Evolutionary conservation across 495 filamentous ascomycete genomes (phyloP).

Genomic region (Cairneyella variabilis): DNA sequence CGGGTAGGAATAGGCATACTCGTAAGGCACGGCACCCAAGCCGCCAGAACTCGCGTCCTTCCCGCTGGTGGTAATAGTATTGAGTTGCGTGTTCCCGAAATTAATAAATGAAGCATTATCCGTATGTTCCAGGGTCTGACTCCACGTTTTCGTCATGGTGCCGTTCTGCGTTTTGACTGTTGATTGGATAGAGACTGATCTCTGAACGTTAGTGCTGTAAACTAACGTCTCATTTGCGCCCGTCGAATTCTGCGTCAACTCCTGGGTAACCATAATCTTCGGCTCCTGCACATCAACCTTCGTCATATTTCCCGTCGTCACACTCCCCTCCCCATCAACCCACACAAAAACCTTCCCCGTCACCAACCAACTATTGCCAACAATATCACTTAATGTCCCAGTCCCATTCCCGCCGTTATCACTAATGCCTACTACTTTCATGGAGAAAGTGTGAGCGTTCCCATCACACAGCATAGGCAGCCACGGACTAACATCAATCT

Average conservation of each 20-base stretch:
- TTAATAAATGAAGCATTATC: slow-evolving; percentile 54
- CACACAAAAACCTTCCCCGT: slow-evolving; percentile 84
- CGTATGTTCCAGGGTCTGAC: slow-evolving; percentile 53
- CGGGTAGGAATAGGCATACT: slow-evolving; percentile 57
- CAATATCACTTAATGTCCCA: slow-evolving; percentile 48
- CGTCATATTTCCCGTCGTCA: slow-evolving; percentile 43
- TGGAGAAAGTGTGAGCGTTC: slow-evolving; percentile 61
- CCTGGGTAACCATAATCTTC: slow-evolving; percentile 31
- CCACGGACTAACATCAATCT: slow-evolving; percentile 81
- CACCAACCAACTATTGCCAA: slow-evolving; percentile 72
- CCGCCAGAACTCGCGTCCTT: slow-evolving; percentile 39
- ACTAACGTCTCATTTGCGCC: slow-evolving; percentile 56
- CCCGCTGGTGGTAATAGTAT: slow-evolving; percentile 57
- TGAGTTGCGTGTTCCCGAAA: slow-evolving; percentile 58
- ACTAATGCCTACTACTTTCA: slow-evolving; percentile 63
- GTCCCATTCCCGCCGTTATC: slow-evolving; percentile 36
- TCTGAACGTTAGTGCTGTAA: slow-evolving; percentile 54
- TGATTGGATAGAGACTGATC: slow-evolving; percentile 51
- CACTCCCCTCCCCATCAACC: slow-evolving; percentile 40
- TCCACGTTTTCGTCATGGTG: slow-evolving; percentile 48
- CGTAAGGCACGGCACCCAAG: slow-evolving; percentile 30
- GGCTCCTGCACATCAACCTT: slow-evolving; percentile 22
- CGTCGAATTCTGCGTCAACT: slow-evolving; percentile 37
- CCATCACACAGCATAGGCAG: slow-evolving; percentile 65
- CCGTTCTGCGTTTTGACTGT: slow-evolving; percentile 42